A percentile compares a stretch with the other conserved stretches of the same genome.
These are phyloP conservation scores for Cynanchum wilfordii DNA, from an alignment of 257 asterid genomes.

Conservation along the genomic window DNA sequence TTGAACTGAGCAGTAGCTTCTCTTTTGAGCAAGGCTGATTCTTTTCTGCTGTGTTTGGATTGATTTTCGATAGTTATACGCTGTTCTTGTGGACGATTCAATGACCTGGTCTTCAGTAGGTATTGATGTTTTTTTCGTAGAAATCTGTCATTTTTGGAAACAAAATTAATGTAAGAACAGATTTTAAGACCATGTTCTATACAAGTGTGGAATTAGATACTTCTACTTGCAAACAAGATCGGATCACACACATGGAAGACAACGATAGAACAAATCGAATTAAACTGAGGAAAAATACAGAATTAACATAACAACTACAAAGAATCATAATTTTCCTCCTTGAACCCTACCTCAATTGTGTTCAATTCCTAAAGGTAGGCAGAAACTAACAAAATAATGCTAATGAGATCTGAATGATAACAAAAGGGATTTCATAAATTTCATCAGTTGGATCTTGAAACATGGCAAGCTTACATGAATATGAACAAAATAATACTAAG, in stretches of 20 bases:
- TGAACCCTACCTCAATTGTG: too few relatives aligned
- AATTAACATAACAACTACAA: background rate
- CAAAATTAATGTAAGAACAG: slow-evolving; percentile 1
- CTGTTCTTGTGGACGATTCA: slow-evolving; percentile 25
- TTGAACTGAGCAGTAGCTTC: slow-evolving; percentile 25
- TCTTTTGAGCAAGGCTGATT: slow-evolving; percentile 21
- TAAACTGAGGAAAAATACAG: background rate
- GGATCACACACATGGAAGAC: background rate
- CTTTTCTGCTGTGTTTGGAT: slow-evolving; percentile 22
- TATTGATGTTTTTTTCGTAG: slow-evolving; percentile 42
- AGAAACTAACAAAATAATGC: background rate
- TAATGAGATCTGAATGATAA: background rate
- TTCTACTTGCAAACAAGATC: background rate
- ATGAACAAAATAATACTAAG: background rate
- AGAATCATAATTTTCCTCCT: background rate
- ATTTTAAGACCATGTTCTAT: background rate
- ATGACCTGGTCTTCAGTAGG: slow-evolving; percentile 38
- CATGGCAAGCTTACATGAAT: background rate
- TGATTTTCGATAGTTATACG: slow-evolving; percentile 23
- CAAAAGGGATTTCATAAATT: background rate
- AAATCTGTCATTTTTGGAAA: slow-evolving; percentile 39
- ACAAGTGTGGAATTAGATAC: background rate
- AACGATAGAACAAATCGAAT: background rate
- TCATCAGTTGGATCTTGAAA: background rate
- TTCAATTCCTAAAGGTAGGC: too few relatives aligned